Evolutionary conservation across 78 protist genomes (phyloP).

Genomic region (Fonticula alba): DNA sequence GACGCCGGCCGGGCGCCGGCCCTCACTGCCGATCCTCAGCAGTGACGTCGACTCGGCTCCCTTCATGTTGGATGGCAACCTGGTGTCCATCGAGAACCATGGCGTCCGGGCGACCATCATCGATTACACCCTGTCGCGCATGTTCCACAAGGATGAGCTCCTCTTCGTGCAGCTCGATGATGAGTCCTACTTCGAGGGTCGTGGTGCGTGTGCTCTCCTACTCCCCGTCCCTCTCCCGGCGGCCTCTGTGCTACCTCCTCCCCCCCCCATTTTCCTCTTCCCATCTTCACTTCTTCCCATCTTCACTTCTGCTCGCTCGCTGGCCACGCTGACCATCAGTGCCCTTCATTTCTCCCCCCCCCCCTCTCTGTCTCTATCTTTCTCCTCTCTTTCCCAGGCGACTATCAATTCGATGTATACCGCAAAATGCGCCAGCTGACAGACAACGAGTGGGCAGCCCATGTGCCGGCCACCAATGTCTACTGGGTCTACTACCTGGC

Average conservation of each 20-base stretch:
- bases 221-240: too few species aligned
- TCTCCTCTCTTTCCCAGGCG: too few species aligned
- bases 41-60: too few species aligned
- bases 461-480: neutral
- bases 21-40: too few species aligned
- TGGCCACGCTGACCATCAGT: too few species aligned
- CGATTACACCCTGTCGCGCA: neutral
- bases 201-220: neutral
- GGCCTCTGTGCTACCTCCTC: too few species aligned
- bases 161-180: neutral
- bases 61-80: neutral
- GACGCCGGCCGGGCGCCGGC: too few species aligned
- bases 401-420: conserved; percentile 1
- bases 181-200: neutral
- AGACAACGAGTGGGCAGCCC: neutral
- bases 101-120: neutral
- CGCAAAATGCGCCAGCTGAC: neutral
- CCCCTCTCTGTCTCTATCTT: too few species aligned
- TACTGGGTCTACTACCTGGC: neutral
- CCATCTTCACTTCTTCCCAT: too few species aligned
- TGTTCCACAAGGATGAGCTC: neutral
- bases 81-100: neutral
- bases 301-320: too few species aligned
- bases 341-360: too few species aligned
- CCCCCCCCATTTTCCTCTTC: too few species aligned